Conservation (phyloP, 2,329 filamentous ascomycete genomes). For the Trichoderma cornu-damae region DNA sequence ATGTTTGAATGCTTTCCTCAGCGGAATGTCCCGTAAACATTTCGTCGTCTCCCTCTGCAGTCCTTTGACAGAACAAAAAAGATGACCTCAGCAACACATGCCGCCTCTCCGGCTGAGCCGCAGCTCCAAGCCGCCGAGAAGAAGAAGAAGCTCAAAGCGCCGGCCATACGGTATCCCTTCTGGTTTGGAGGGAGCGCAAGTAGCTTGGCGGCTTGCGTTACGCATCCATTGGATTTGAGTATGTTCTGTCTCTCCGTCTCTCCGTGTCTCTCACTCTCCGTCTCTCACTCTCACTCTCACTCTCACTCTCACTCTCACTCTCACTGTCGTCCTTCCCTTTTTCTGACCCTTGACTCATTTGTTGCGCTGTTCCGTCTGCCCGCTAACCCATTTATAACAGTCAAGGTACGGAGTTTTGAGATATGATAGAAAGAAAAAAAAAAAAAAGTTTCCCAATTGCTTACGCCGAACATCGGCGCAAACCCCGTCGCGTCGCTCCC, state of each 20-base stretch:
- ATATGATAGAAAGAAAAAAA: background rate
- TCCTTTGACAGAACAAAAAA: background rate
- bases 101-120: constrained; percentile 20
- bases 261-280: too few relatives aligned
- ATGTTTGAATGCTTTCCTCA: constrained; percentile 8
- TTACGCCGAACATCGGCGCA: constrained; percentile 1
- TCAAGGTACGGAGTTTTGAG: constrained; percentile 21
- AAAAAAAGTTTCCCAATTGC: background rate
- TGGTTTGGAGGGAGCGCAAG: constrained; percentile 97
- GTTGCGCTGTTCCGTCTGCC: background rate
- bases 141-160: constrained; percentile 35
- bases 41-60: background rate
- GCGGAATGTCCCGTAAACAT: constrained; percentile 12
- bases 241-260: constrained; percentile 29
- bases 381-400: constrained; percentile 15
- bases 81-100: constrained; percentile 14
- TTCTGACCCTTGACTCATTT: background rate
- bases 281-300: too few relatives aligned
- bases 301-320: too few relatives aligned
- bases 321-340: too few relatives aligned
- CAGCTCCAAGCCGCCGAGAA: constrained; percentile 21
- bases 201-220: constrained; percentile 84
- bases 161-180: constrained; percentile 62
- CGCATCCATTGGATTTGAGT: constrained; percentile 90
- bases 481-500: background rate